Base-by-base conservation (phyloP, 1,284 basidiomycete genomes). In the Sutorius eximius region DNA sequence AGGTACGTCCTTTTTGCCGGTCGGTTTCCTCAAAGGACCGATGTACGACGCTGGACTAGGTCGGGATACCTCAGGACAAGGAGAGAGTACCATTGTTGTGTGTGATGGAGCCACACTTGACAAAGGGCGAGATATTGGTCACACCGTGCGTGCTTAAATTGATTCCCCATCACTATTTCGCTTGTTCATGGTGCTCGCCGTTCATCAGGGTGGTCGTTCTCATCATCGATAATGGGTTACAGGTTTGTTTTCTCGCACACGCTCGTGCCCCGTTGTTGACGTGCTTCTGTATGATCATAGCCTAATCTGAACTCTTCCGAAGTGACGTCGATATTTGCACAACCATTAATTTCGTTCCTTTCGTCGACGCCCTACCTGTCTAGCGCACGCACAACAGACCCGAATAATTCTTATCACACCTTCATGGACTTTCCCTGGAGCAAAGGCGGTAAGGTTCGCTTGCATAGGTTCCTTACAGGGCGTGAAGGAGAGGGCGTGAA, bases 391-490 rank as follows among this genome's bases (percentile, higher is more conserved):
- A 45, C 24, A 3, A 29, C 48, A 12, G 57, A 57, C 40, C 38
- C 50, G 16, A 57, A 43, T 0, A 36, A 13, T 57, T 74, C 78
- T 0, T 92, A 91, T 67, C 85, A 93, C 70, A 82, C 83, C 0
- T 84, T 76, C 55, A 73, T 66, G 37, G 89, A 92, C 64, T 65
- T 80, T 44, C 67, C 73, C 5, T 82, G 79, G 60, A 52, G 49
- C 37, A 43, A 58, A 13, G 58, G 62, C 0, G 68, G 71, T 5
- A 55, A 59, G n/a, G 64, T 83, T 13, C 77, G 89, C 22, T 78
- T 85, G 64, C 91, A 94, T 71, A 76, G 79, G 15, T 93, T 94
- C 73, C 75, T 93, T 41, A 94, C 91, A 0, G 91, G 91, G 0
- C 73, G 90, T 38, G 91, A 94, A 69, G 82, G 80, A 5, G 84